Evolutionary conservation across 2,329 filamentous ascomycete species (phyloP).

Genomic region (Fusarium sp.): DNA sequence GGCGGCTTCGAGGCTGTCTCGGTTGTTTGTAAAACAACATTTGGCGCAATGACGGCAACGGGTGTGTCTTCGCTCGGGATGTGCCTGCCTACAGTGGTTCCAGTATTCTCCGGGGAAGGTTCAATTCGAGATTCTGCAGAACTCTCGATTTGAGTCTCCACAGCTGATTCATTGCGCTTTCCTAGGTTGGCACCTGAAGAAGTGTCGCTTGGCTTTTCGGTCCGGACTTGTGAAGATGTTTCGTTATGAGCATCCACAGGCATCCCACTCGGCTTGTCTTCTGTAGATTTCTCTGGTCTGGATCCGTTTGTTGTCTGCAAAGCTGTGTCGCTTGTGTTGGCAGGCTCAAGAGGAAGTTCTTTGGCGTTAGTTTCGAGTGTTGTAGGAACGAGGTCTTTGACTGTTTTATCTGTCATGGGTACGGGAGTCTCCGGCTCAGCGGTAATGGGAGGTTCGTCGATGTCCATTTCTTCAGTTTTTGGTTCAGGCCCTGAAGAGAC

Average conservation of each 20-base stretch:
- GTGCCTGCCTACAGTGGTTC: not conserved
- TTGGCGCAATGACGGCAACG: conserved; percentile 15
- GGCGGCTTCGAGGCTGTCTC: conserved; percentile 51
- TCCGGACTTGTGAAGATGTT: not conserved
- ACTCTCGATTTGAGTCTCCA: not conserved
- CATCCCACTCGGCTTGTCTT: conserved; percentile 4
- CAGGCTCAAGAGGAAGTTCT: conserved; percentile 1
- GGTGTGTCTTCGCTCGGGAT: not conserved
- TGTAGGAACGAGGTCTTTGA: conserved; percentile 1
- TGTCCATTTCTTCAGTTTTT: conserved; percentile 57
- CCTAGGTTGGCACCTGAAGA: not conserved
- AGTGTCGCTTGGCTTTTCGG: not conserved
- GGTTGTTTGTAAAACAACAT: conserved; percentile 43
- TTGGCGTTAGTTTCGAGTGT: conserved; percentile 2
- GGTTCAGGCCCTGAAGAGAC: conserved; percentile 44
- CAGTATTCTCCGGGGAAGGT: conserved; percentile 2
- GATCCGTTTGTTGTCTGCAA: not conserved
- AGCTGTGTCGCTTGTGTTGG: conserved; percentile 6
- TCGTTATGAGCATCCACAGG: not conserved
- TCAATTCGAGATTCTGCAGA: not conserved
- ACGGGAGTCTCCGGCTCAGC: conserved; percentile 13
- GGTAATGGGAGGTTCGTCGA: conserved; percentile 44
- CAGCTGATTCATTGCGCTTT: not conserved
- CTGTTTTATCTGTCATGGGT: conserved; percentile 7
- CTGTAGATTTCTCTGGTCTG: not conserved